Conservation (phyloP, 2,329 filamentous ascomycete species). For the Xylaria sp. region DNA sequence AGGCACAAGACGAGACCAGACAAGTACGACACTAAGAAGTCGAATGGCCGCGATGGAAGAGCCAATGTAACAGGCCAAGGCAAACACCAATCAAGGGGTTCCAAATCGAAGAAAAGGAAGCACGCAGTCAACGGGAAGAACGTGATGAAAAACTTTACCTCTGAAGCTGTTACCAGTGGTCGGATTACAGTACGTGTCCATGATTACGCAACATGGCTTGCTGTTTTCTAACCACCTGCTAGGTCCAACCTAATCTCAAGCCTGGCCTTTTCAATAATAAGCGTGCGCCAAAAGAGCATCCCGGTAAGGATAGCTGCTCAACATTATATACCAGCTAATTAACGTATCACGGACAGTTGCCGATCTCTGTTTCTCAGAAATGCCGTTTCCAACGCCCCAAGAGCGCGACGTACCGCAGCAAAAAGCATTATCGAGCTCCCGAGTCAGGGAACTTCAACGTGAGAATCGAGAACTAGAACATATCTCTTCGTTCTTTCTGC, state of each 20-base stretch:
- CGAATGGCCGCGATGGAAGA: constrained; percentile 41
- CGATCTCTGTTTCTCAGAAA: constrained; percentile 65
- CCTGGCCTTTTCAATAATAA: constrained; percentile 60
- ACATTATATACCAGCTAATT: constrained; percentile 7
- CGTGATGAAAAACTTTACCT: constrained; percentile 67
- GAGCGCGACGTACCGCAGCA: constrained; percentile 38
- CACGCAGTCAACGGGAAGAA: constrained; percentile 55
- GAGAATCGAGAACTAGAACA: constrained; percentile 52
- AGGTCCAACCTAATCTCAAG: constrained; percentile 49
- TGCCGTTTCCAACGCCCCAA: constrained; percentile 56
- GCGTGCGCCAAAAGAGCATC: constrained; percentile 50
- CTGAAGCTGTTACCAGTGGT: constrained; percentile 62
- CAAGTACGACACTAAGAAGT: constrained; percentile 62
- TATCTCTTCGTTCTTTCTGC: constrained; percentile 53
- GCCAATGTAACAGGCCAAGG: constrained; percentile 39
- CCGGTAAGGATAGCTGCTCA: constrained; percentile 50
- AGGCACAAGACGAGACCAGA: constrained; percentile 67
- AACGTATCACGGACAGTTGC: constrained; percentile 53
- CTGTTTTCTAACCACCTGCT: constrained; percentile 32
- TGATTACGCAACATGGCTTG: background rate
- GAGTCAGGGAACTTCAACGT: constrained; percentile 43
- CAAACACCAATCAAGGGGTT: constrained; percentile 33
- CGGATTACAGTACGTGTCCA: constrained; percentile 62
- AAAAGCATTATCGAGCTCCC: constrained; percentile 42
- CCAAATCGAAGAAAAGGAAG: constrained; percentile 46